Percentiles rank a stretch among this genome's conserved stretches.
phyloP scores from a whole-genome alignment of 1,284 basidiomycete species.

The Ustilago nuda region DNA sequence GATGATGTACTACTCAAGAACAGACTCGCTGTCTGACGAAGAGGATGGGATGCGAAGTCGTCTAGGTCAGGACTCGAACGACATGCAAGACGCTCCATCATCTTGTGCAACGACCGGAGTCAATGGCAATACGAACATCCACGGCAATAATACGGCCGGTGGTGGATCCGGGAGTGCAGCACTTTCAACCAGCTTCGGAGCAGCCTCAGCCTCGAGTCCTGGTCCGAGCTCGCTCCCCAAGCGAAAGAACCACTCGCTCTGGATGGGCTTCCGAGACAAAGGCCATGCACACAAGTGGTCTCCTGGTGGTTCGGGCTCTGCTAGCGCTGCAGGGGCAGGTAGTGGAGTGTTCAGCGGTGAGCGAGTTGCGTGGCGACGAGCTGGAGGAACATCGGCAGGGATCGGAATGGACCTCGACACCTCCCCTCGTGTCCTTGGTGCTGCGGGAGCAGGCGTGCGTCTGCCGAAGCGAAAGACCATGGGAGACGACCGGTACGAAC shows the following conservation, averaged over 20 bases:
- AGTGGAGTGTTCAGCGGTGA: slow-evolving; percentile 19
- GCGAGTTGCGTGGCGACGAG: slow-evolving; percentile 31
- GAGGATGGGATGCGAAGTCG: slow-evolving; percentile 28
- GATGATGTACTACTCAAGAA: slow-evolving; percentile 50
- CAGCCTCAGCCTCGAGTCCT: neutral
- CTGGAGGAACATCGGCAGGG: slow-evolving; percentile 3
- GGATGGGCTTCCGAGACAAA: slow-evolving; percentile 52
- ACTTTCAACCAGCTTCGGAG: slow-evolving; percentile 22
- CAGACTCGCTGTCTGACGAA: slow-evolving; percentile 32
- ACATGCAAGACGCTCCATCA: slow-evolving; percentile 12
- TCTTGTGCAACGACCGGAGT: neutral
- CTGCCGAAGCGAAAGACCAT: slow-evolving; percentile 48
- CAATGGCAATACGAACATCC: neutral
- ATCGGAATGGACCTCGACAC: slow-evolving; percentile 45
- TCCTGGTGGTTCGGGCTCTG: slow-evolving; percentile 13
- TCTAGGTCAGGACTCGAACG: neutral
- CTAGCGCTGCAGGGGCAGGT: slow-evolving; percentile 7
- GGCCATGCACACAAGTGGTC: slow-evolving; percentile 47
- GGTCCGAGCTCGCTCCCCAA: slow-evolving; percentile 30
- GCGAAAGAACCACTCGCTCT: slow-evolving; percentile 42
- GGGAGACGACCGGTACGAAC: slow-evolving; percentile 52
- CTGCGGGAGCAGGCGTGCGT: slow-evolving; percentile 16
- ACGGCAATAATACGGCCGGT: neutral
- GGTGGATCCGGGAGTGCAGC: neutral
- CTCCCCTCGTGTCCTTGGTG: slow-evolving; percentile 27